Evolutionary conservation across 768 basidiomycete genomes (phyloP), one percentile per base, ranked within the genome.

Genomic region (Boletus fagicola): DNA sequence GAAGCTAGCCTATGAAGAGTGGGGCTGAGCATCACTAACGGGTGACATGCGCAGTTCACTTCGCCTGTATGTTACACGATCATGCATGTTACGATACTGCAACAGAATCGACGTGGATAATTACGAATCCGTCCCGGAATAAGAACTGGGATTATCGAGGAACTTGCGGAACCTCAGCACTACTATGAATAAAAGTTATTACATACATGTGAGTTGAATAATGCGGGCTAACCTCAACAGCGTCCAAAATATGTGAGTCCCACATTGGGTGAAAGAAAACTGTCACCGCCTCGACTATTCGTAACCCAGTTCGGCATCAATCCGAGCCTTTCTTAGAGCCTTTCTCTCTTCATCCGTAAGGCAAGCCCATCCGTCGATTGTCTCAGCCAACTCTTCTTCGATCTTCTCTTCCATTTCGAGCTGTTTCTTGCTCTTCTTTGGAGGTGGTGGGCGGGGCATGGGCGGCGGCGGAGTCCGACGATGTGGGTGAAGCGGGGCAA

Each of bases 401-500:
- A 90, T 90, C 64, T 79, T 81, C 69, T 92, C 90, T 72, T 92
- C 90, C 65, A 81, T 72, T 65, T 85, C 82, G 24, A 88, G 71
- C 72, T 89, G 83, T 68, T 91, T 92, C 77, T 90, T 90, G 51
- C 83, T 85, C 76, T 92, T 92, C 74, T 85, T 88, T 60, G 79
- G 82, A 45, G 85, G 84, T 5, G 88, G 87, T 0, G 84, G 84
- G 5, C 83, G 82, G 1, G 90, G 90, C 2, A 76, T 78, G 0
- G 87, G 86, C 0, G 87, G 89, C 0, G 90, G 89, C 0, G 90
- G 90, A 1, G 87, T 83, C 15, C 82, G 80, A 48, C 88, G 76
- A 67, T 88, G 87, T 10, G 84, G 82, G 63, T 92, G 90, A 26
- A 92, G 76, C 4, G 90, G 88, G 12, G 88, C 90, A 57, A 92